phyloP scores from a whole-genome alignment of 495 filamentous ascomycete genomes.

The Friedmanniomyces endolithicus region DNA sequence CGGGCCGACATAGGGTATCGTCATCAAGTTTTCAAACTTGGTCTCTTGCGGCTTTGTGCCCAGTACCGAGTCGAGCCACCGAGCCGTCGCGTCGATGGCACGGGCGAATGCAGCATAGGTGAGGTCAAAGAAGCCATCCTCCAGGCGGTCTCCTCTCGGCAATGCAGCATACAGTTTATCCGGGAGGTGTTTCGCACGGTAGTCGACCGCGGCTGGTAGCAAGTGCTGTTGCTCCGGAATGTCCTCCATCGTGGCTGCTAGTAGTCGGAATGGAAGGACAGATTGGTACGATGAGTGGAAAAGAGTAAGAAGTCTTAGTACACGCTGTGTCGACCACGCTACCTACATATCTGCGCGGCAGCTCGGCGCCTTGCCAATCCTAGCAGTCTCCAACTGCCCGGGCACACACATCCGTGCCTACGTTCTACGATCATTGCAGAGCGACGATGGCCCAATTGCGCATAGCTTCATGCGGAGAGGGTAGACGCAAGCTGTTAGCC shows the following conservation, averaged over 20 bases:
- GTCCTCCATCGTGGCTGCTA: not conserved
- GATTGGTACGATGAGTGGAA: no score
- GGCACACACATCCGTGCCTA: no score
- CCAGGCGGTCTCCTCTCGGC: not conserved
- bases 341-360: no score
- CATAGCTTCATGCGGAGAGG: no score
- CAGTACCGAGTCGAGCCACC: not conserved
- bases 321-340: no score
- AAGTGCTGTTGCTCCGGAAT: not conserved
- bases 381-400: no score
- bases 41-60: not conserved
- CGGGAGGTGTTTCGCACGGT: not conserved
- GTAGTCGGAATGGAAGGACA: not conserved
- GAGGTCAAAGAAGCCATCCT: not conserved
- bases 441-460: no score
- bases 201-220: not conserved
- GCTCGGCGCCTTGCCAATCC: no score
- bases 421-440: no score
- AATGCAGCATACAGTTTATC: not conserved
- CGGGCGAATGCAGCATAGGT: not conserved
- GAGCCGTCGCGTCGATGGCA: not conserved
- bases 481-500: no score
- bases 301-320: no score
- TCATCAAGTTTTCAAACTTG: not conserved
- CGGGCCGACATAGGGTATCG: not conserved